A percentile compares a stretch with the other conserved stretches of the same genome.
Conservation (phyloP, 2,329 filamentous ascomycete genomes). For the Aureobasidium pullulans region DNA sequence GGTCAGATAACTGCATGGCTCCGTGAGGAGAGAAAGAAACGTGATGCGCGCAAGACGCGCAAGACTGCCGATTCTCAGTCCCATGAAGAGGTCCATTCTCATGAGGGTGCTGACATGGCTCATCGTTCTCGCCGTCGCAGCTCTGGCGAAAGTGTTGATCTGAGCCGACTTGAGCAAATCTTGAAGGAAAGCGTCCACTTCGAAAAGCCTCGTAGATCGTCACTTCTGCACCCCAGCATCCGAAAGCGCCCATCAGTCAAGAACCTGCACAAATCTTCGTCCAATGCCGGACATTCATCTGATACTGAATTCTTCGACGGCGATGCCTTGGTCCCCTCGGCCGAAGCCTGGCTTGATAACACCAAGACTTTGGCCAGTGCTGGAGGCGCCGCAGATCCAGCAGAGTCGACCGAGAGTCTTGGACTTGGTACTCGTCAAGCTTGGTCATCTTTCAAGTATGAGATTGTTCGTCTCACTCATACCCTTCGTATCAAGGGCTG, state of each 20-base stretch:
- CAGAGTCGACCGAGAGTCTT: constrained; percentile 44
- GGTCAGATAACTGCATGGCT: constrained; percentile 78
- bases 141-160: constrained; percentile 61
- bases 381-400: constrained; percentile 38
- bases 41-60: constrained; percentile 46
- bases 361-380: constrained; percentile 76
- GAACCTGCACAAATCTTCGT: constrained; percentile 31
- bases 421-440: constrained; percentile 37
- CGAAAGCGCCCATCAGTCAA: constrained; percentile 24
- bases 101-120: constrained; percentile 2
- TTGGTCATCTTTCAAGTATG: constrained; percentile 83
- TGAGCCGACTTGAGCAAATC: constrained; percentile 77
- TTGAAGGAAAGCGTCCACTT: constrained; percentile 57
- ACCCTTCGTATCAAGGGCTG: constrained; percentile 87
- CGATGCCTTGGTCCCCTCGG: constrained; percentile 76
- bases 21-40: constrained; percentile 66
- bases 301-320: constrained; percentile 80
- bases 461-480: constrained; percentile 82
- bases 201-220: constrained; percentile 22
- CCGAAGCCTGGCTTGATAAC: constrained; percentile 81
- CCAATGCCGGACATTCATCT: constrained; percentile 55
- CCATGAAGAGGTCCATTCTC: constrained; percentile 13
- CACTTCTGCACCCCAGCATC: constrained; percentile 15
- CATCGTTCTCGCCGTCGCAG: constrained; percentile 10
- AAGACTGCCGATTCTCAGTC: constrained; percentile 29